These are phyloP conservation scores for Fonsecaea pedrosoi DNA, from an alignment of 2,329 filamentous ascomycete genomes.

Conservation along the genomic window DNA sequence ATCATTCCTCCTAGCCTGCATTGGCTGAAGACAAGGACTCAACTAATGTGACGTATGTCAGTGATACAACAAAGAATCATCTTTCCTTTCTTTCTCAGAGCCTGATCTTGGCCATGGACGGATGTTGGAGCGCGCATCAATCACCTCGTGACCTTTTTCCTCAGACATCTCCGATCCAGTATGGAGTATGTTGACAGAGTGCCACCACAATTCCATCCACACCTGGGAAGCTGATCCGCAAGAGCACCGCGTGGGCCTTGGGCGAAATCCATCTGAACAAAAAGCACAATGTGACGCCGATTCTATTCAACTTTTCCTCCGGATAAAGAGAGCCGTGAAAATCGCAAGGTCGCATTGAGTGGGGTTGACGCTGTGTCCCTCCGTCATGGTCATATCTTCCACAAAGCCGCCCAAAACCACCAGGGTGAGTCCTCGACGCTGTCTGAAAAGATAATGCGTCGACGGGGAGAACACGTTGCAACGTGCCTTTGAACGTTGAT, in stretches of 20 bases:
- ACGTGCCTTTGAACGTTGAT: neutral
- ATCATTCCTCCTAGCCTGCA: neutral
- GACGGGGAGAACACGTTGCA: conserved; percentile 3
- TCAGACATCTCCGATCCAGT: conserved; percentile 7
- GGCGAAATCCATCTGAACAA: conserved; percentile 7
- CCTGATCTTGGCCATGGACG: conserved; percentile 11
- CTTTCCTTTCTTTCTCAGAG: conserved; percentile 4
- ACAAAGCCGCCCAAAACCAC: neutral
- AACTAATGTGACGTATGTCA: conserved; percentile 10
- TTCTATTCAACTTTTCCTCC: conserved; percentile 24
- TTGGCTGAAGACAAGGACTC: conserved; percentile 8
- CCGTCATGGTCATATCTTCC: conserved; percentile 6
- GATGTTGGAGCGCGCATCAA: neutral
- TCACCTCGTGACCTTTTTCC: conserved; percentile 8
- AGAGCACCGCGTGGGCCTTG: neutral
- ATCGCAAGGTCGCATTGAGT: neutral
- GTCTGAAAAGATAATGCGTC: neutral
- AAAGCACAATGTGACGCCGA: conserved; percentile 5
- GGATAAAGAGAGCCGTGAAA: conserved; percentile 11
- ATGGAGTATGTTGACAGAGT: conserved; percentile 1
- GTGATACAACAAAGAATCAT: conserved; percentile 13
- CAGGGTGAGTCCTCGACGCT: neutral
- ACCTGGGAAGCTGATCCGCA: neutral
- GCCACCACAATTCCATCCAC: conserved; percentile 3
- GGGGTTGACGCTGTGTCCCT: neutral